Evolutionary conservation across 495 filamentous ascomycete genomes (phyloP).

Genomic region (Aspergillus leporis): DNA sequence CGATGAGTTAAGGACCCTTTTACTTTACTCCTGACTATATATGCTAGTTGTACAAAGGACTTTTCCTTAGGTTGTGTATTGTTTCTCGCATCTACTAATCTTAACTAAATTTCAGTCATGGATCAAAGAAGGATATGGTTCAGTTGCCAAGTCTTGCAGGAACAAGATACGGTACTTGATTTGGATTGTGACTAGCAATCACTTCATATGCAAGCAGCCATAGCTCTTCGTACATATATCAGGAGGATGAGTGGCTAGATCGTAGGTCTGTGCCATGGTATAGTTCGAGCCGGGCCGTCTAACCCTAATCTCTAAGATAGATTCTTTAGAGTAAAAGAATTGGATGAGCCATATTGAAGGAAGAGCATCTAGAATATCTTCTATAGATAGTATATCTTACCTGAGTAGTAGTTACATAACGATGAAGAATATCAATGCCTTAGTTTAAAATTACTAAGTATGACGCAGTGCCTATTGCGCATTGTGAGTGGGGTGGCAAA

Average conservation of each 20-base stretch:
- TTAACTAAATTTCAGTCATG: too few species aligned
- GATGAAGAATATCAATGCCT: neutral
- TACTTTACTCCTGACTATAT: too few species aligned
- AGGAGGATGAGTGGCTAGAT: neutral
- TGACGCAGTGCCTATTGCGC: neutral
- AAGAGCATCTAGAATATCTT: neutral
- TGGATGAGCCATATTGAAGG: neutral
- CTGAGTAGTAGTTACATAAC: neutral
- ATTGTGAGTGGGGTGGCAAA: conserved; percentile 1
- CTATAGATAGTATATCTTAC: neutral
- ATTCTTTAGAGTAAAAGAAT: too few species aligned
- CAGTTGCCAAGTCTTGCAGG: neutral
- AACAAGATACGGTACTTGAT: neutral
- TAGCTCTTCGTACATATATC: neutral
- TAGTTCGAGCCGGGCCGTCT: neutral
- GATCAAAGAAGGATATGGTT: neutral
- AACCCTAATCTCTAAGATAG: neutral
- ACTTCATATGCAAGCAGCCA: neutral
- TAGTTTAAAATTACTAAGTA: neutral
- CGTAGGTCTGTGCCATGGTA: neutral
- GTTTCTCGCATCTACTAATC: too few species aligned
- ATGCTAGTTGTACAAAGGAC: too few species aligned
- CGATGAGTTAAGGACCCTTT: neutral
- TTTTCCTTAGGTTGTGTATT: too few species aligned
- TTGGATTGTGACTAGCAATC: neutral